Evolutionary conservation across 805 yeast genomes (phyloP).

Genomic region (Saturnispora galanensis): DNA sequence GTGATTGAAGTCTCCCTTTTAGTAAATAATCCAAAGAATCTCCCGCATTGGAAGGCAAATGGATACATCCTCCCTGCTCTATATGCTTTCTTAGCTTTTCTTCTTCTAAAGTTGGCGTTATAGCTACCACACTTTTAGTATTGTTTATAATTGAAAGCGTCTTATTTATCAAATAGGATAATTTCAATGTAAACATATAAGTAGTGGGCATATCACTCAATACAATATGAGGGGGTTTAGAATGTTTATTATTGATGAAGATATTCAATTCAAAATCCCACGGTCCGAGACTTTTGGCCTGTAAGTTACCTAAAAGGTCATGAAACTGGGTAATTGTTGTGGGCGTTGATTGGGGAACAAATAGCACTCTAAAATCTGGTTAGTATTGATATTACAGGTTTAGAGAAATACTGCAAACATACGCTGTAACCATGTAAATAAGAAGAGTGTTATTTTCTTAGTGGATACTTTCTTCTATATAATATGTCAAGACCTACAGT

Average conservation of each 20-base stretch:
- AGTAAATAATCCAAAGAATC: slow-evolving; percentile 51
- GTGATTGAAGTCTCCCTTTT: slow-evolving; percentile 48
- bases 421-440: slow-evolving; percentile 27
- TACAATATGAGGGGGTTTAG: slow-evolving; percentile 30
- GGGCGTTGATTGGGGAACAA: slow-evolving; percentile 39
- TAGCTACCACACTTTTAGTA: slow-evolving; percentile 27
- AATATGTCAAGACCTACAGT: neutral
- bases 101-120: slow-evolving; percentile 19
- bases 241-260: slow-evolving; percentile 51
- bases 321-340: slow-evolving; percentile 60
- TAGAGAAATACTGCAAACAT: slow-evolving; percentile 10
- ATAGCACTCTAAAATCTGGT: slow-evolving; percentile 25
- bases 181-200: slow-evolving; percentile 40
- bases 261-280: slow-evolving; percentile 66
- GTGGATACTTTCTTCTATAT: neutral
- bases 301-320: slow-evolving; percentile 58
- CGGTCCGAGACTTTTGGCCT: slow-evolving; percentile 50
- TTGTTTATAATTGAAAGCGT: slow-evolving; percentile 42
- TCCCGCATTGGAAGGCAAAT: slow-evolving; percentile 24
- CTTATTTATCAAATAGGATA: slow-evolving; percentile 36
- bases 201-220: slow-evolving; percentile 32
- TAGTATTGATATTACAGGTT: neutral
- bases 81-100: slow-evolving; percentile 21
- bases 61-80: slow-evolving; percentile 41
- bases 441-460: neutral